Evolutionary conservation across 2,329 filamentous ascomycete genomes (phyloP).

Genomic region (Cladophialophora yegresii): DNA sequence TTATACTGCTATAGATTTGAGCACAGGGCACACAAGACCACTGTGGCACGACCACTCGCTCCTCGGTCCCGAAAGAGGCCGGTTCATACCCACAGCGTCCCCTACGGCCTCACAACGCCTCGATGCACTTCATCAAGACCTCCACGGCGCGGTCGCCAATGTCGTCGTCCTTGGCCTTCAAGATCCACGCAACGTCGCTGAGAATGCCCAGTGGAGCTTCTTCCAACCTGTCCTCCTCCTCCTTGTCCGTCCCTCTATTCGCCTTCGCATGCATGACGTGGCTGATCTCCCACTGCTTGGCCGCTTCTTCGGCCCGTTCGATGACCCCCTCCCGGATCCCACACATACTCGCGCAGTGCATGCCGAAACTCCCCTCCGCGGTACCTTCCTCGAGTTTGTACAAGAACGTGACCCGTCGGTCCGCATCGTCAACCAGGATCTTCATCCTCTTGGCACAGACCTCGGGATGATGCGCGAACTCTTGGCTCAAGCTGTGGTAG

Average conservation of each 20-base stretch:
- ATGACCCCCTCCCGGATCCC: conserved; percentile 84
- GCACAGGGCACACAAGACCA: background rate
- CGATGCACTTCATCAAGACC: conserved; percentile 49
- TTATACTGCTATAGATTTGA: background rate
- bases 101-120: conserved; percentile 19
- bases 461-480: conserved; percentile 88
- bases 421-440: conserved; percentile 83
- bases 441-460: conserved; percentile 86
- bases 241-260: conserved; percentile 62
- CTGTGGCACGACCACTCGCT: background rate
- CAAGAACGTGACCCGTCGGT: conserved; percentile 88
- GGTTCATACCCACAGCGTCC: background rate
- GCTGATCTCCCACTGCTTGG: conserved; percentile 92
- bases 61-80: background rate
- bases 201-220: conserved; percentile 34
- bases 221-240: conserved; percentile 50
- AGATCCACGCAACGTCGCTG: conserved; percentile 34
- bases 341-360: conserved; percentile 99
- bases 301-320: conserved; percentile 81
- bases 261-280: conserved; percentile 69
- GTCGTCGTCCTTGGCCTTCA: conserved; percentile 23
- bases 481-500: conserved; percentile 89
- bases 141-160: conserved; percentile 58
- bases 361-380: conserved; percentile 94
- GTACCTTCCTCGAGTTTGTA: conserved; percentile 93